Conservation (phyloP, 2,329 filamentous ascomycete species). For the Fusarium tjaetaba region DNA sequence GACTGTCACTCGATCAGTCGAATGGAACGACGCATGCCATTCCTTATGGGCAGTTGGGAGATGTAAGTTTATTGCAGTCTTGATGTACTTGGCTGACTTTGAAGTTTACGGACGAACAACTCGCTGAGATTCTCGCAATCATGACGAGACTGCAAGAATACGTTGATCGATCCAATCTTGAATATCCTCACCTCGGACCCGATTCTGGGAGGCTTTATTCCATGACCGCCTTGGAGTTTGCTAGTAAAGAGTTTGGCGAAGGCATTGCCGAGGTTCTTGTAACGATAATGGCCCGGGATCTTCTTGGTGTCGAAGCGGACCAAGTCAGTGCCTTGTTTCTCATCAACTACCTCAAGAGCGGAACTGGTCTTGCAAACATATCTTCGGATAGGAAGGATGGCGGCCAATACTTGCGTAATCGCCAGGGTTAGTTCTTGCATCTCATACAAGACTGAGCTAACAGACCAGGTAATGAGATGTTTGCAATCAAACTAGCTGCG, state of each 20-base stretch:
- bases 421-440: slow-evolving; percentile 7
- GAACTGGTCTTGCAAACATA: slow-evolving; percentile 13
- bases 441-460: background rate
- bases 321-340: slow-evolving; percentile 5
- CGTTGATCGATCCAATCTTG: background rate
- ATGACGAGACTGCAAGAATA: background rate
- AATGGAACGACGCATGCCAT: background rate
- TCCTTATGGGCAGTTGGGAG: background rate
- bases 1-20: background rate
- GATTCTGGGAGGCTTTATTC: background rate
- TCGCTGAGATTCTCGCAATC: background rate
- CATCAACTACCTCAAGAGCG: slow-evolving; percentile 25
- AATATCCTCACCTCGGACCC: background rate
- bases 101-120: background rate
- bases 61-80: background rate
- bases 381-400: slow-evolving; percentile 10
- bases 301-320: background rate
- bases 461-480: background rate
- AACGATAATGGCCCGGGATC: background rate
- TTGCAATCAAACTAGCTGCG: background rate
- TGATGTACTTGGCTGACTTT: rapidly evolving
- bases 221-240: background rate
- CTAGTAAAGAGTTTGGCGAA: rapidly evolving
- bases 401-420: slow-evolving; percentile 21
- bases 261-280: background rate